phyloP scores from a whole-genome alignment of 2,329 filamentous ascomycete species.

The Periconia digitata region DNA sequence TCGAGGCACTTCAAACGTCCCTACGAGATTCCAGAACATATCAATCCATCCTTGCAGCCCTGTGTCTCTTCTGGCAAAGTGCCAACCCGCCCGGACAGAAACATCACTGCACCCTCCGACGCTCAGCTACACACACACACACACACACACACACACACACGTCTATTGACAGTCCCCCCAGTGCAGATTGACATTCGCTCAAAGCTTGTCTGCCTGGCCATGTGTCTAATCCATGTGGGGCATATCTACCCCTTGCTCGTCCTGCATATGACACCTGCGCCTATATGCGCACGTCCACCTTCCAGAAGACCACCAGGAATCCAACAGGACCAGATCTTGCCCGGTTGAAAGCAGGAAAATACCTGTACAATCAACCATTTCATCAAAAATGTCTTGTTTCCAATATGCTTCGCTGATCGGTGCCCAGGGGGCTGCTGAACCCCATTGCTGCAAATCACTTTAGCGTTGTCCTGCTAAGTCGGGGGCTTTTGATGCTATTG shows the following conservation, averaged over 20 bases:
- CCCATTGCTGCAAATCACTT: not conserved
- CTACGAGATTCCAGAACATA: no score
- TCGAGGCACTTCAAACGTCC: no score
- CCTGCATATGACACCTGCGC: not conserved
- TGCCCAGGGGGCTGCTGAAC: not conserved
- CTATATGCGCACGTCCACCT: not conserved
- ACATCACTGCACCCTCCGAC: no score
- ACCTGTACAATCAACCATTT: not conserved
- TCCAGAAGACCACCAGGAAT: not conserved
- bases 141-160: no score
- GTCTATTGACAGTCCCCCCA: no score
- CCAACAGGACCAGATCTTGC: not conserved
- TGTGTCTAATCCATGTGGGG: not conserved
- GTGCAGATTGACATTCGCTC: not conserved
- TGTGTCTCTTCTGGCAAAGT: not conserved
- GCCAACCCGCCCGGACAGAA: no score
- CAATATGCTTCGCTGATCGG: not conserved
- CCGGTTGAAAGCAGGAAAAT: not conserved
- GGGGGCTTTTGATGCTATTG: not conserved
- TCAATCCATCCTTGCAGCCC: not conserved
- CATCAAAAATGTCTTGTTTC: not conserved
- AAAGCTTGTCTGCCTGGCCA: not conserved
- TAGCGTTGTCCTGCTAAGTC: not conserved
- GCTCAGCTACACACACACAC: not conserved
- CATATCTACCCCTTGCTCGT: slow-evolving; percentile 4